Base-by-base conservation (phyloP, 805 yeast species). In the Jamesozyma gamospora region DNA sequence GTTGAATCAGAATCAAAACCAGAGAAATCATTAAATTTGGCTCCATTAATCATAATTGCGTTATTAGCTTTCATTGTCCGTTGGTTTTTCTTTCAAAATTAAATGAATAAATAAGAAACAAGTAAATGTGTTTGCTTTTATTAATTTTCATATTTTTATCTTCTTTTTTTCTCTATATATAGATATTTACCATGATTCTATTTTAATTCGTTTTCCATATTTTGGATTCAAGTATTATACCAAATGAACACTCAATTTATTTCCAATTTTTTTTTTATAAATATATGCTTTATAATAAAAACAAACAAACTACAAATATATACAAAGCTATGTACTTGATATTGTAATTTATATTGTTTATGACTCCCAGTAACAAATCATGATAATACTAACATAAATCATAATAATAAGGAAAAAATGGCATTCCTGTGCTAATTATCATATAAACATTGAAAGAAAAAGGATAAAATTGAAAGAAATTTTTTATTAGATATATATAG, bases 31-130 rank as follows among this genome's bases (percentile, higher is more conserved):
- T 70, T 83, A 21, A 61, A 75, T 30, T 75, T 76, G 28, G 59
- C 81, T 48, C 59, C 70, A 49, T 50, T 74, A 61, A 57, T 68
- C 58, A 55, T 64, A 62, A 71, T 69, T 59, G 84, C 77, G 52
- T 65, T 72, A 34, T 53, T 75, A 41, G 72, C 76, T 27, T 65
- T 75, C 54, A 55, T 75, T 35, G 62, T 81, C 46, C 88, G 87
- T 41, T 81, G 86, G 85, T 69, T 77, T 59, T 72, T 79, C 50
- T 76, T 21, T 8, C 24, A 21, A 21, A 21, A 21, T 21, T 21
- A 21, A 21, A 21, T 21, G 5, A 75, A 52, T 79, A 66, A 63
- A 15, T 17, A 16, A 18, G 6, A 8, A 21, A 21, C 24, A 21
- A 21, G 8, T 21, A 6, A 8, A 21, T 21, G 8, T 8, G 8